Base-by-base conservation (phyloP, 1,284 basidiomycete species). In the Cryptococcus sp. region DNA sequence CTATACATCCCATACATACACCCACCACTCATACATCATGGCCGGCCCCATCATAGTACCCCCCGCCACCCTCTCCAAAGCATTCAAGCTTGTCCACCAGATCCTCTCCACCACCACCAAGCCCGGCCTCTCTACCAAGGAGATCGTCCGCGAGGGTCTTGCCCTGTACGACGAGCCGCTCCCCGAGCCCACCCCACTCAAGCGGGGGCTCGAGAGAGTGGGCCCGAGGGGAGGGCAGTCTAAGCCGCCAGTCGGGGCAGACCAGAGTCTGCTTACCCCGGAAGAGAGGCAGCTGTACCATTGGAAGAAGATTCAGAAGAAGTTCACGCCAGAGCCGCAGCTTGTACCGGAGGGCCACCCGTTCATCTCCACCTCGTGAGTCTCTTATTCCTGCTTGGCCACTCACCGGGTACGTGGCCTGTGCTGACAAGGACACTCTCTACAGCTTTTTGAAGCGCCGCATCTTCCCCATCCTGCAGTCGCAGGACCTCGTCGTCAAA, bases 381-480 rank as follows among this genome's bases (percentile, higher is more conserved):
- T 73, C 5, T 12, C 42, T 33, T 6, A 24, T 33, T 37, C 35
- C n/a, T n/a, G n/a, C n/a, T n/a, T 13, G 28, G 7, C 36, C 16
- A 24, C 9, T 20, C 23, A 16, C 13, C 13, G 4, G 6, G 18
- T 46, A 38, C n/a, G 28, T 38, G 51, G n/a, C n/a, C n/a, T n/a
- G 28, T 33, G 28, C 28, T 33, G 28, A 33, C 28, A 33, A n/a
- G 28, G 4, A 33, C 4, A 9, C 28, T 21, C 21, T 39, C 37
- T 12, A 16, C 33, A 77, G 76, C 1, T 71, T 60, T 61, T 55
- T 77, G 20, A 76, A 76, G 61, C 62, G 58, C 11, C 68, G 66
- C 18, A 67, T 77, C 40, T 59, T 77, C 3, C 67, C 70, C 20
- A 57, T 66, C 11, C 65, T 77, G 18, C 53, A 60, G 40, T 68